phyloP scores from a whole-genome alignment of 495 filamentous ascomycete genomes.

The Neurospora tetraspora region DNA sequence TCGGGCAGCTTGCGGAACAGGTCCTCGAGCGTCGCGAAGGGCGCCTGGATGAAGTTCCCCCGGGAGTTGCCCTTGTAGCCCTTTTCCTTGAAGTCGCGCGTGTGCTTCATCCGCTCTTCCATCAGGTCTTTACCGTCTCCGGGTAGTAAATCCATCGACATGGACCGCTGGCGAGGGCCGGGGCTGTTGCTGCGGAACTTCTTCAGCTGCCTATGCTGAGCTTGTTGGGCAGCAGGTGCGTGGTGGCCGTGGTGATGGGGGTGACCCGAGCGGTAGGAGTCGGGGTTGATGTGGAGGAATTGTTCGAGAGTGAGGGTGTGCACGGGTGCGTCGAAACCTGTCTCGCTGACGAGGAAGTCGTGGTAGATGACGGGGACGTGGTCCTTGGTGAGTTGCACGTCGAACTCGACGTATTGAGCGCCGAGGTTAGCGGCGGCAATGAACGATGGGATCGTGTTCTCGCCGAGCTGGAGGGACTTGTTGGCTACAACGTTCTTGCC shows the following conservation, averaged over 20 bases:
- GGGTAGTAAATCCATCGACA: conserved; percentile 33
- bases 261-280: conserved; percentile 14
- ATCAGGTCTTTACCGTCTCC: conserved; percentile 41
- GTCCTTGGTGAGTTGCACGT: conserved; percentile 97
- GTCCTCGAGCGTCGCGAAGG: conserved; percentile 90
- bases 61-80: conserved; percentile 95
- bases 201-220: conserved; percentile 19
- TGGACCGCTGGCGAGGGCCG: conserved; percentile 33
- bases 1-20: conserved; percentile 78
- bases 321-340: conserved; percentile 92
- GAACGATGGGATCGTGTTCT: conserved; percentile 93
- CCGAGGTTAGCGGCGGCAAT: conserved; percentile 92
- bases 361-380: conserved; percentile 98
- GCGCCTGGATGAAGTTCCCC: conserved; percentile 85
- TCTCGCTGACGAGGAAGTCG: conserved; percentile 97
- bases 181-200: conserved; percentile 24
- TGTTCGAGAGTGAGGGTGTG: conserved; percentile 92
- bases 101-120: conserved; percentile 92
- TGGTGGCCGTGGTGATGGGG: neutral
- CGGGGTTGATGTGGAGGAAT: conserved; percentile 76
- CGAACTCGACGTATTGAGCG: conserved; percentile 84
- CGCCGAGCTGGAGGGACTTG: conserved; percentile 83
- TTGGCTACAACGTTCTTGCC: conserved; percentile 82
- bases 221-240: conserved; percentile 1
- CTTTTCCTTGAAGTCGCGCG: conserved; percentile 75